Percentiles rank a stretch among this genome's conserved stretches.
Conservation (phyloP, 441 rosid genomes). For the Euphorbia schlechtendalii region DNA sequence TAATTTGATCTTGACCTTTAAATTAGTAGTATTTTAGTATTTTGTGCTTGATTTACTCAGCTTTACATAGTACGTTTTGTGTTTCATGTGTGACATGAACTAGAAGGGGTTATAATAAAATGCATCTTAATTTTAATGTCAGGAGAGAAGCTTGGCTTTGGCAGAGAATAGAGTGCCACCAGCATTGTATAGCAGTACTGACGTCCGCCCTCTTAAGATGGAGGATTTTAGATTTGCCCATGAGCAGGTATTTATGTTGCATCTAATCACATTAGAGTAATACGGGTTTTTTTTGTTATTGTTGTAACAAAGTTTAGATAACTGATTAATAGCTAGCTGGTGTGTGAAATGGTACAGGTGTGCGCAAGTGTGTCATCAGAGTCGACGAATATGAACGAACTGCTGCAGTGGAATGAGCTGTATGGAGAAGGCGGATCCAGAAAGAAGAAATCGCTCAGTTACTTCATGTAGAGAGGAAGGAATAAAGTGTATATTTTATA, state of each 20-base stretch:
- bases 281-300: too few relatives aligned
- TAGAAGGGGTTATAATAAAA: not conserved
- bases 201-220: constrained; percentile 72
- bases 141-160: constrained; percentile 69
- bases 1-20: too few relatives aligned
- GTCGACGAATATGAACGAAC: constrained; percentile 87
- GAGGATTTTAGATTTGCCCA: constrained; percentile 86
- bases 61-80: too few relatives aligned
- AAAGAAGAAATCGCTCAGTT: constrained; percentile 86
- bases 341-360: constrained; percentile 39
- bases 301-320: too few relatives aligned
- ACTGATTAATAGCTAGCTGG: too few relatives aligned
- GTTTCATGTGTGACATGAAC: not conserved
- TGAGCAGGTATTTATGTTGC: constrained; percentile 77
- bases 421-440: constrained; percentile 99
- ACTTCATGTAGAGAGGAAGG: constrained; percentile 95
- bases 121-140: constrained; percentile 13
- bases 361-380: constrained; percentile 97
- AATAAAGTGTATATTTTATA: constrained; percentile 27
- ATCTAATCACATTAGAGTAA: not conserved
- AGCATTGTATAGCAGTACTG: constrained; percentile 59
- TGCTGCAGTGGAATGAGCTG: constrained; percentile 91
- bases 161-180: constrained; percentile 68
- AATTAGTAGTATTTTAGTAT: too few relatives aligned
- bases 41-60: too few relatives aligned